phyloP scores from a whole-genome alignment of 495 filamentous ascomycete species.

The Penicilliopsis zonata region DNA sequence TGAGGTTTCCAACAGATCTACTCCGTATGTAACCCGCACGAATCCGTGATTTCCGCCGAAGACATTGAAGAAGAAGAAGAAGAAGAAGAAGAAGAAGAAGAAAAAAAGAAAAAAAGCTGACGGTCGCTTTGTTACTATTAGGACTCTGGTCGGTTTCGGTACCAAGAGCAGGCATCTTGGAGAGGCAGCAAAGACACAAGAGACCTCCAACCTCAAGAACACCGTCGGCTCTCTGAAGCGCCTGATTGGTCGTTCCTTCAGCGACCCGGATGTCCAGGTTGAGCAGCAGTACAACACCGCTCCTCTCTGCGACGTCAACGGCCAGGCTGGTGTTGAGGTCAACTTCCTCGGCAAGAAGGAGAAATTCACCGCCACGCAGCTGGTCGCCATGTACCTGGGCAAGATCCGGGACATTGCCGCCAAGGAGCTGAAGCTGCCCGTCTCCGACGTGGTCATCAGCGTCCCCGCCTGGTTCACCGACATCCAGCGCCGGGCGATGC shows the following conservation, averaged over 20 bases:
- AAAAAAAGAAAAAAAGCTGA: no score
- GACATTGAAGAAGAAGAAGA: no score
- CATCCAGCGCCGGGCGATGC: conserved; percentile 71
- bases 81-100: no score
- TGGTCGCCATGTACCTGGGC: conserved; percentile 89
- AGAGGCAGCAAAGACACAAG: conserved; percentile 93
- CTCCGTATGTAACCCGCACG: conserved; percentile 86
- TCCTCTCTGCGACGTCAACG: conserved; percentile 75
- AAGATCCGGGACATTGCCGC: conserved; percentile 85
- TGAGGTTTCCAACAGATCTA: conserved; percentile 97
- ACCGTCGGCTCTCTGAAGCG: conserved; percentile 89
- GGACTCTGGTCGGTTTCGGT: conserved; percentile 88
- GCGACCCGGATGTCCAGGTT: conserved; percentile 82
- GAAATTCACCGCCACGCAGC: conserved; percentile 80
- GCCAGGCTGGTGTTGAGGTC: conserved; percentile 91
- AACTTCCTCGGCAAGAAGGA: conserved; percentile 90
- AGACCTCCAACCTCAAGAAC: conserved; percentile 99
- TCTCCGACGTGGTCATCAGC: conserved; percentile 90
- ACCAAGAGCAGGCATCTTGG: conserved; percentile 87
- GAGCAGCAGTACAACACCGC: conserved; percentile 91
- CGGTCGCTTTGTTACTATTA: conserved; percentile 28
- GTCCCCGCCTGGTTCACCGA: conserved; percentile 97
- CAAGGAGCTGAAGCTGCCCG: conserved; percentile 79
- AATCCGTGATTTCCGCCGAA: no score
- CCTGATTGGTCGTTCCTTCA: conserved; percentile 71